Conservation (phyloP, 176 grass and related monocot species). For the Aechmea fasciata region DNA sequence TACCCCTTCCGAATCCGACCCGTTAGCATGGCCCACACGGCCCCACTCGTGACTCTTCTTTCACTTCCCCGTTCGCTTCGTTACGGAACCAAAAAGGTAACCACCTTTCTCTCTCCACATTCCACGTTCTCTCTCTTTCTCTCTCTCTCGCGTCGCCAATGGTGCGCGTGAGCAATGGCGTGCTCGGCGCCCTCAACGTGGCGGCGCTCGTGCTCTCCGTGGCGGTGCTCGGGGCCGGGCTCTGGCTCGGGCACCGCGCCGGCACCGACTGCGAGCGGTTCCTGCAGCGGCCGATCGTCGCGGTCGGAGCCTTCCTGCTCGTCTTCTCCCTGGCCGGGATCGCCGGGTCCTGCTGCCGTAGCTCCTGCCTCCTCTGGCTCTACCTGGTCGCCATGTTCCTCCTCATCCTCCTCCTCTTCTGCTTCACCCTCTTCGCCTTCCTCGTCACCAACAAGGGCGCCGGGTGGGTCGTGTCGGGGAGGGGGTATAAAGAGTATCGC, state of each 20-base stretch:
- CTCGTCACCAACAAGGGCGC: constrained; percentile 46
- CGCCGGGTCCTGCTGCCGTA: constrained; percentile 40
- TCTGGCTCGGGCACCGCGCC: constrained; percentile 23
- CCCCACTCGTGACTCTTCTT: too few species aligned
- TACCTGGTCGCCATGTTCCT: constrained; percentile 46
- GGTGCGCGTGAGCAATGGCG: constrained; percentile 44
- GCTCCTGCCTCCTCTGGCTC: constrained; percentile 44
- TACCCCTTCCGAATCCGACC: too few species aligned
- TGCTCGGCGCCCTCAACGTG: constrained; percentile 38
- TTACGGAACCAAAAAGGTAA: too few species aligned
- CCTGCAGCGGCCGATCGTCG: constrained; percentile 25
- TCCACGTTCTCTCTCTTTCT: not conserved
- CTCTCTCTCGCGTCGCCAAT: constrained; percentile 19
- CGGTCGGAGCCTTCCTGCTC: constrained; percentile 35
- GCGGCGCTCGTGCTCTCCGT: constrained; percentile 29
- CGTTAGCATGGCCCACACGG: too few species aligned
- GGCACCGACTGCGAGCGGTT: constrained; percentile 47
- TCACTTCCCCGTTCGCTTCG: too few species aligned
- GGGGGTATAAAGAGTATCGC: constrained; percentile 43
- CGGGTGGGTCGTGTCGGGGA: constrained; percentile 26
- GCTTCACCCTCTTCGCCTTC: constrained; percentile 38
- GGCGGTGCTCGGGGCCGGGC: constrained; percentile 35
- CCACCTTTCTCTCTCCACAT: too few species aligned
- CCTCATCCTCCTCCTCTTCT: constrained; percentile 49
- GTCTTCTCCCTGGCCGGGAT: constrained; percentile 49